Evolutionary conservation across 179 eudicot genomes (phyloP), one percentile per base, ranked within the genome.

Genomic region (Patellifolia procumbens): DNA sequence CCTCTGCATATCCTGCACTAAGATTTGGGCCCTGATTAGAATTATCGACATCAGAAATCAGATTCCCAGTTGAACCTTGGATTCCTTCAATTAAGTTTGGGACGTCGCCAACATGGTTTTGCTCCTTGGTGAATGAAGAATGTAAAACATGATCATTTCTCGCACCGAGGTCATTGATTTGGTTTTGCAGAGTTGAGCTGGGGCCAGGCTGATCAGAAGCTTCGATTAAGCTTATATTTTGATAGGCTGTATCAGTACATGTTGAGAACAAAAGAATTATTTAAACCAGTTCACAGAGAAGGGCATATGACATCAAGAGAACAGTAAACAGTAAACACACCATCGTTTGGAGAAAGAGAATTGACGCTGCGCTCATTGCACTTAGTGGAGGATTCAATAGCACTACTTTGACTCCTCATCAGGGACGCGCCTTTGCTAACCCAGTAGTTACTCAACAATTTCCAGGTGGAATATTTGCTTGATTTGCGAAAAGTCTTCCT

Each of bases 261-360:
- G 46, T 12, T 20, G 29, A 42, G 29, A 37, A 10, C 37, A 22
- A 31, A 29, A n/a, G 19, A 11, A n/a, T 39, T 28, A 42, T 31
- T 55, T 16, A 56, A 42, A 62, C 39, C 29, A 73, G 24, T 68
- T 7, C 35, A 51, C 3, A 11, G 7, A 4, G 10, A 65, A 10
- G 17, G 34, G 4, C 13, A 75, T 32, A 65, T 7, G 43, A 59
- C 49, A 56, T 56, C 7, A 68, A 58, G 34, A 66, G 24, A 26
- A 2, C 17, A n/a, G n/a, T n/a, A n/a, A n/a, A n/a, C n/a, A 12
- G 45, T n/a, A 68, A 53, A 45, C 68, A 15, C 65, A 76, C 79
- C 79, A 31, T 24, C 19, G 48, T 68, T n/a, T n/a, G 15, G 17
- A 12, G 43, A 56, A n/a, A 10, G 22, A 68, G 59, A 29, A 60